Base-by-base conservation (phyloP, 352 stramenopile genomes). In the Phytophthora nicotianae region DNA sequence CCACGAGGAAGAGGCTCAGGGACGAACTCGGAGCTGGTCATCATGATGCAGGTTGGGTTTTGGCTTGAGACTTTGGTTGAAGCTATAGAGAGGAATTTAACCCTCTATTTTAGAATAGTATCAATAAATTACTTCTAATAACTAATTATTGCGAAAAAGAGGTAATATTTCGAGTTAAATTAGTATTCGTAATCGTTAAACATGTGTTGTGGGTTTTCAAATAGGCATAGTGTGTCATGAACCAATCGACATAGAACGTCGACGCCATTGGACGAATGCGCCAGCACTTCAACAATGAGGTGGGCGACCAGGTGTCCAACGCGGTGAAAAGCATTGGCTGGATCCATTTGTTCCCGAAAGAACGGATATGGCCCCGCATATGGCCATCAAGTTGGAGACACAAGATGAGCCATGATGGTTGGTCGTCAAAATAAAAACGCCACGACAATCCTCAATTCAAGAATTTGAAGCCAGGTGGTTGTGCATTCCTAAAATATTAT, bases 1-100 rank as follows among this genome's bases (percentile, higher is more conserved):
- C 2, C 10, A 51, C 24, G 24, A 38, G 21, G 19, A 14, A 16
- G 40, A 1, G n/a, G 10, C 27, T 37, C 24, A 10, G 29, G 17
- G 6, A 1, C 51, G 51, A 20, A 35, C 41, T 47, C 33, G 10
- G 20, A 9, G 14, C 26, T 45, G 41, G 27, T 21, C 27, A 61
- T 49, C 43, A 62, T 49, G 54, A 52, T 16, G 14, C 33, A 42
- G n/a, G 48, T 62, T 20, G 4, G 54, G n/a, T 33, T 52, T 19
- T 61, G 53, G 6, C 11, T 21, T n/a, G 16, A 23, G 38, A 50
- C 16, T 29, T 5, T 50, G 16, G 43, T 50, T 50, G 45, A 51
- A 40, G 45, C 45, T 29, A 8, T 29, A 29, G 7, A 29, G 24
- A 29, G 24, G 9, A 33, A 13, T 38, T 17, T 38, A 9, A 0